These are phyloP conservation scores for Lasiodiplodia sp. DNA, from an alignment of 2,329 filamentous ascomycete species.

Conservation along the genomic window DNA sequence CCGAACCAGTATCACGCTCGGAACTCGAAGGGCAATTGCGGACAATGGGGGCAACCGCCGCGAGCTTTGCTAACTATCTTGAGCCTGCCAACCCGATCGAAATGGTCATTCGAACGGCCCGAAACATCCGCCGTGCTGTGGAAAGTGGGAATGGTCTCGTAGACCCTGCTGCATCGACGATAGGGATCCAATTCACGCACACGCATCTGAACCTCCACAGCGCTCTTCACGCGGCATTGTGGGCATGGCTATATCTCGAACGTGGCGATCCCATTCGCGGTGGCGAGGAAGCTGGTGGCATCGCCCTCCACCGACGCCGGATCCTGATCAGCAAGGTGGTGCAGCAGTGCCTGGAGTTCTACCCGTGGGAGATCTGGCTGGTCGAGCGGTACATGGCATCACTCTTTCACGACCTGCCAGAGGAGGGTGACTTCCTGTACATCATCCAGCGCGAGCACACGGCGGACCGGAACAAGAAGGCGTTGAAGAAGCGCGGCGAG, in stretches of 20 bases:
- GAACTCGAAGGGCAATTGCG: slow-evolving; percentile 68
- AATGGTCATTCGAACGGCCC: slow-evolving; percentile 76
- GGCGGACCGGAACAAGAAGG: slow-evolving; percentile 55
- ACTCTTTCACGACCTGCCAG: slow-evolving; percentile 60
- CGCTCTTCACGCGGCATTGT: slow-evolving; percentile 76
- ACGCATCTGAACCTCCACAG: slow-evolving; percentile 57
- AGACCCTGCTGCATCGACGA: slow-evolving; percentile 4
- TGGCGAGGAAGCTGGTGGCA: slow-evolving; percentile 32
- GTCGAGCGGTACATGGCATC: slow-evolving; percentile 73
- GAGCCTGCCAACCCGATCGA: slow-evolving; percentile 68
- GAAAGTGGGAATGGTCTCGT: slow-evolving; percentile 41
- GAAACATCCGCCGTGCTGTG: slow-evolving; percentile 81
- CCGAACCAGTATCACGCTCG: slow-evolving; percentile 68
- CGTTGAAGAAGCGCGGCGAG: slow-evolving; percentile 51
- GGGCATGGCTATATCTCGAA: slow-evolving; percentile 63
- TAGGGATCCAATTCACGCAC: slow-evolving; percentile 29
- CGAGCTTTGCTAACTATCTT: slow-evolving; percentile 62
- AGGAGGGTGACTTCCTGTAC: slow-evolving; percentile 64
- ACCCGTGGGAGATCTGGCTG: slow-evolving; percentile 74
- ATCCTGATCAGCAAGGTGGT: slow-evolving; percentile 70
- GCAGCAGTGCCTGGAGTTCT: slow-evolving; percentile 69
- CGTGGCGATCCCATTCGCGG: slow-evolving; percentile 38
- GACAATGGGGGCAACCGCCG: slow-evolving; percentile 54
- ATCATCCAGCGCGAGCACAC: slow-evolving; percentile 55
- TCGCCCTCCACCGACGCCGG: slow-evolving; percentile 48